Evolutionary conservation across 331 rosid species (phyloP).

Genomic region (Acacia pycnantha): DNA sequence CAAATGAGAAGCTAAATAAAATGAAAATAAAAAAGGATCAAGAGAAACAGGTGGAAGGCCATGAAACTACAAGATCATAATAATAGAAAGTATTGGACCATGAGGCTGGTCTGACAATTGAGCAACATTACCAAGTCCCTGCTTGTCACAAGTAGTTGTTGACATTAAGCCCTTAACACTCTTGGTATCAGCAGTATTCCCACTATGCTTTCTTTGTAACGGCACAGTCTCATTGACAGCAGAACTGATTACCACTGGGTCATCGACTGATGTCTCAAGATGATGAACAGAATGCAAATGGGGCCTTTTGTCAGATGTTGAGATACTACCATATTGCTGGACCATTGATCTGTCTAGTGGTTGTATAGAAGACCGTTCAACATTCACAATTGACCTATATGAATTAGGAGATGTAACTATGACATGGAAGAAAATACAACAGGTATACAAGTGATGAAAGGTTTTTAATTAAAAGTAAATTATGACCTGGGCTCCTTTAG

Average conservation of each 20-base stretch:
- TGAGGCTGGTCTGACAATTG: slow-evolving; percentile 42
- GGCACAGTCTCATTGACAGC: slow-evolving; percentile 20
- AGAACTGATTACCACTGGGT: slow-evolving; percentile 31
- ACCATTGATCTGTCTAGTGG: slow-evolving; percentile 32
- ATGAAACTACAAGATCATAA: slow-evolving; percentile 23
- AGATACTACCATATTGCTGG: slow-evolving; percentile 31
- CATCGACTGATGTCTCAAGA: slow-evolving; percentile 32
- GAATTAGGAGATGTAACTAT: slow-evolving; percentile 23
- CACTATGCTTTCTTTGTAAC: slow-evolving; percentile 30
- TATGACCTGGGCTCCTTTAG: slow-evolving; percentile 63
- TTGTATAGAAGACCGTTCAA: slow-evolving; percentile 35
- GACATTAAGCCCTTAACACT: slow-evolving; percentile 33
- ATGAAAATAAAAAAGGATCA: background rate
- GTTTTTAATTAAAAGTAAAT: background rate
- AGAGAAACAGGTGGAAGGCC: slow-evolving; percentile 16
- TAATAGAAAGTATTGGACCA: slow-evolving; percentile 48
- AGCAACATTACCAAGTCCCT: slow-evolving; percentile 34
- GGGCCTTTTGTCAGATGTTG: slow-evolving; percentile 30
- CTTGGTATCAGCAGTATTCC: slow-evolving; percentile 24
- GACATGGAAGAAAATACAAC: slow-evolving; percentile 11
- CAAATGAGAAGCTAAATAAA: slow-evolving; percentile 58
- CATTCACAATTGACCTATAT: slow-evolving; percentile 47
- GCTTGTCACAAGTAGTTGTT: slow-evolving; percentile 34
- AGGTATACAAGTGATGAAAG: slow-evolving; percentile 3
- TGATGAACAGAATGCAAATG: slow-evolving; percentile 38